Percentiles rank a stretch among this genome's conserved stretches.
Evolutionary conservation across 306 rosid genomes (phyloP).

Genomic region (Argentina anserina): DNA sequence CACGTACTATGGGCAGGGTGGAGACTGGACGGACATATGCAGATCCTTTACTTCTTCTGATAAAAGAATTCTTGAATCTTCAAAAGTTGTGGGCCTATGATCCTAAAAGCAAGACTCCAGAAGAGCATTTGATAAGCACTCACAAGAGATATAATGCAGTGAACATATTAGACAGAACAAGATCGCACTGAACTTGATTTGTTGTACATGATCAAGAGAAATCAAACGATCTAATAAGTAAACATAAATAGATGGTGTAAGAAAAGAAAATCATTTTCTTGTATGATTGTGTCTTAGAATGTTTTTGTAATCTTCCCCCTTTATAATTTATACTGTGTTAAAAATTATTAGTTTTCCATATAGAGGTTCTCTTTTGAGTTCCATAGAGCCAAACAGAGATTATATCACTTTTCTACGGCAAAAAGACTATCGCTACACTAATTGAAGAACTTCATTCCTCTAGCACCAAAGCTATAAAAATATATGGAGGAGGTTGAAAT

Average conservation of each 20-base stretch:
- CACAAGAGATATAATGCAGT: conserved; percentile 19
- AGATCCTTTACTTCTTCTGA: conserved; percentile 18
- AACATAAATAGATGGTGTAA: conserved; percentile 16
- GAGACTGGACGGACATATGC: conserved; percentile 18
- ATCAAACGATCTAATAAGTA: conserved; percentile 19
- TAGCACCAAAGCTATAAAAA: neutral
- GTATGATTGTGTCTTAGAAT: conserved; percentile 22
- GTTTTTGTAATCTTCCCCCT: conserved; percentile 18
- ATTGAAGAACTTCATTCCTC: neutral
- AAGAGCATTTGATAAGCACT: conserved; percentile 25
- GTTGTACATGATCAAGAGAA: conserved; percentile 16
- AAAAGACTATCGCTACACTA: neutral
- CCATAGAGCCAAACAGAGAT: neutral
- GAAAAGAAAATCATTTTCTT: conserved; percentile 18
- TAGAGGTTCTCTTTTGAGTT: neutral
- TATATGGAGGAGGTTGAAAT: neutral
- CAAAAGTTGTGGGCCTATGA: conserved; percentile 16
- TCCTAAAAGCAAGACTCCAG: conserved; percentile 18
- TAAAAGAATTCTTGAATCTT: conserved; percentile 22
- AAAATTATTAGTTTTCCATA: conserved; percentile 7
- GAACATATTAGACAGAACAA: conserved; percentile 20
- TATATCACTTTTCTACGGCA: neutral
- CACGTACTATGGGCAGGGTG: neutral
- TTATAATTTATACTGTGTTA: conserved; percentile 11
- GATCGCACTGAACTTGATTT: conserved; percentile 13